Evolutionary conservation across 257 asterid genomes (phyloP).

Genomic region (Datura wrightii): DNA sequence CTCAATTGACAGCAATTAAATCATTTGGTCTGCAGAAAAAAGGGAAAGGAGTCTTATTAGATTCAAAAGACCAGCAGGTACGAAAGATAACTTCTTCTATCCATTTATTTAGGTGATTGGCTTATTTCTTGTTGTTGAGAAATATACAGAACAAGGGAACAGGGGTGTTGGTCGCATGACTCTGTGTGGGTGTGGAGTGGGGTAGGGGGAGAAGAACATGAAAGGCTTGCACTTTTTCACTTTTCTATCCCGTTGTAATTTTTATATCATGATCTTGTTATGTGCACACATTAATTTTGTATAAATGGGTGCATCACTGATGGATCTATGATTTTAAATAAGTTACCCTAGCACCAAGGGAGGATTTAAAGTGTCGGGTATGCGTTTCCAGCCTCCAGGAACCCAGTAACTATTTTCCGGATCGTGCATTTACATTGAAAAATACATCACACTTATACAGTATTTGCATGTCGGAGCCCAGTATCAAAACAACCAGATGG

Average conservation of each 20-base stretch:
- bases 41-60: conserved; percentile 54
- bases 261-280: not conserved
- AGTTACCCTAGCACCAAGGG: not conserved
- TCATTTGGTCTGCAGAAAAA: conserved; percentile 60
- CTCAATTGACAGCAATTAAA: conserved; percentile 50
- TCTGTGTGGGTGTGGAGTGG: not conserved
- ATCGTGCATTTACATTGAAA: too few relatives aligned
- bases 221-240: conserved; percentile 23
- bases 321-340: not conserved
- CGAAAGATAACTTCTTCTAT: conserved; percentile 25
- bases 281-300: conserved; percentile 6
- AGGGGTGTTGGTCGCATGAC: not conserved
- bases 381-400: too few relatives aligned
- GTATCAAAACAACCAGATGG: too few relatives aligned
- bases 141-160: conserved; percentile 3
- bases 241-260: not conserved
- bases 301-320: not conserved
- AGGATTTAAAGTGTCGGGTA: too few relatives aligned
- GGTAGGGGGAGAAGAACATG: not conserved
- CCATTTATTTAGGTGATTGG: not conserved
- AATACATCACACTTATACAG: too few relatives aligned
- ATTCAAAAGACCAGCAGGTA: conserved; percentile 67
- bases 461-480: too few relatives aligned
- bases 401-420: too few relatives aligned
- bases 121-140: conserved; percentile 8